Percentiles rank a stretch among this genome's conserved stretches.
These are phyloP conservation scores for Limtongia smithiae DNA, from an alignment of 805 yeast species.

Conservation along the genomic window DNA sequence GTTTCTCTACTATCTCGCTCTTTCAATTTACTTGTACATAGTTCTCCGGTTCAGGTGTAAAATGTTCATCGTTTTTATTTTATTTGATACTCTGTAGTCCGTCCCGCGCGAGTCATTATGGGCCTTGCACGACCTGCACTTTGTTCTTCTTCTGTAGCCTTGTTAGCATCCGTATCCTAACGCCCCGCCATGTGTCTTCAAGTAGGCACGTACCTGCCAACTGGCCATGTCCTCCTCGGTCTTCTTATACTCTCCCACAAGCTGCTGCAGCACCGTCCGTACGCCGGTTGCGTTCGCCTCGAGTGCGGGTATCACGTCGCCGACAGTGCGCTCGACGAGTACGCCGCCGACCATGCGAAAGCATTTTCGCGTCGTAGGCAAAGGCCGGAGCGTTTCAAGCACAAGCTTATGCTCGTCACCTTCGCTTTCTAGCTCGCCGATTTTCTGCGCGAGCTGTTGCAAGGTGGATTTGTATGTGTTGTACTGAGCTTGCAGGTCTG, in stretches of 20 bases:
- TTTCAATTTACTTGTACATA: conserved; percentile 1
- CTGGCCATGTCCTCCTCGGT: conserved; percentile 44
- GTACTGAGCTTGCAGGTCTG: conserved; percentile 42
- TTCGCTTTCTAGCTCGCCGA: conserved; percentile 43
- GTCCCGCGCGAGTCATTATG: too few relatives aligned
- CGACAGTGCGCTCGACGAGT: conserved; percentile 74
- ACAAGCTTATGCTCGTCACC: conserved; percentile 52
- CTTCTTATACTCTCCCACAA: conserved; percentile 42
- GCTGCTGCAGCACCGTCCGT: conserved; percentile 38
- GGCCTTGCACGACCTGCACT: conserved; percentile 45
- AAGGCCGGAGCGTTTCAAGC: conserved; percentile 50
- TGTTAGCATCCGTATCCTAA: neutral
- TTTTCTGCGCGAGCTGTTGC: conserved; percentile 39
- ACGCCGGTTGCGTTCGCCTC: conserved; percentile 52
- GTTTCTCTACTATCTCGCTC: too few relatives aligned
- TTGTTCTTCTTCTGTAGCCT: conserved; percentile 41
- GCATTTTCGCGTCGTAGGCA: conserved; percentile 65
- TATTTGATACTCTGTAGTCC: neutral
- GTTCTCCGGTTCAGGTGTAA: neutral
- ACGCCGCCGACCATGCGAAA: conserved; percentile 94
- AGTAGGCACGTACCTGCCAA: conserved; percentile 42
- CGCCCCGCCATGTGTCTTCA: too few relatives aligned
- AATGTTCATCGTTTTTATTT: neutral
- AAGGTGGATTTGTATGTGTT: conserved; percentile 40
- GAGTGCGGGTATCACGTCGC: conserved; percentile 65